These are phyloP conservation scores for Fusarium xyrophilum DNA, from an alignment of 2,329 filamentous ascomycete species.

Conservation along the genomic window DNA sequence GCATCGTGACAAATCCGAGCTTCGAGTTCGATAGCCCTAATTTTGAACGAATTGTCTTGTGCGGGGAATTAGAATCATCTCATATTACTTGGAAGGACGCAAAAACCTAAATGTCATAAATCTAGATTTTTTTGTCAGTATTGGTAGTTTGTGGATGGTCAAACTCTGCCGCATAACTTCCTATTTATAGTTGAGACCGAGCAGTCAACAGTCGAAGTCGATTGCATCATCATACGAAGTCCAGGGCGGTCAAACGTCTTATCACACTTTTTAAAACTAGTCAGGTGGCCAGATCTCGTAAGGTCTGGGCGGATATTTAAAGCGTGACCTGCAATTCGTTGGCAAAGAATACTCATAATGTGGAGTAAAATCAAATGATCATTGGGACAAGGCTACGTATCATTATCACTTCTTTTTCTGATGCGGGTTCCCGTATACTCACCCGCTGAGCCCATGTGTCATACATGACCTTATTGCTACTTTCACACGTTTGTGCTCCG, in stretches of 20 bases:
- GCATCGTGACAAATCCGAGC: neutral
- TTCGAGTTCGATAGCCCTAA: too few relatives aligned
- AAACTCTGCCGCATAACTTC: neutral
- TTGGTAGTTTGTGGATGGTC: fast-evolving
- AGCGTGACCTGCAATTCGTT: neutral
- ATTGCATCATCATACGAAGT: neutral
- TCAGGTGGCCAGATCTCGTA: neutral
- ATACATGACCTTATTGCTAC: too few relatives aligned
- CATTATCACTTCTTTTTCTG: fast-evolving
- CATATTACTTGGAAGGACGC: neutral
- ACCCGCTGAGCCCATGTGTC: neutral
- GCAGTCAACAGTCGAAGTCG: neutral
- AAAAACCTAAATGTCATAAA: neutral
- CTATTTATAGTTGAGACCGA: neutral
- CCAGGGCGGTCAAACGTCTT: neutral
- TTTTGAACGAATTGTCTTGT: neutral
- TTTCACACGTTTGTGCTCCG: neutral
- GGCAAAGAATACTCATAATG: neutral
- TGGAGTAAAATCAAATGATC: neutral
- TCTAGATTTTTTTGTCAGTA: neutral
- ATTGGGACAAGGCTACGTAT: fast-evolving
- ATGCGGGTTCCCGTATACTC: neutral
- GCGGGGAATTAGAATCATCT: neutral
- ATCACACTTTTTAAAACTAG: neutral
- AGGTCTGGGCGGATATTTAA: too few relatives aligned